These are phyloP conservation scores for Xylaria cubensis DNA, from an alignment of 495 filamentous ascomycete species.

Conservation along the genomic window DNA sequence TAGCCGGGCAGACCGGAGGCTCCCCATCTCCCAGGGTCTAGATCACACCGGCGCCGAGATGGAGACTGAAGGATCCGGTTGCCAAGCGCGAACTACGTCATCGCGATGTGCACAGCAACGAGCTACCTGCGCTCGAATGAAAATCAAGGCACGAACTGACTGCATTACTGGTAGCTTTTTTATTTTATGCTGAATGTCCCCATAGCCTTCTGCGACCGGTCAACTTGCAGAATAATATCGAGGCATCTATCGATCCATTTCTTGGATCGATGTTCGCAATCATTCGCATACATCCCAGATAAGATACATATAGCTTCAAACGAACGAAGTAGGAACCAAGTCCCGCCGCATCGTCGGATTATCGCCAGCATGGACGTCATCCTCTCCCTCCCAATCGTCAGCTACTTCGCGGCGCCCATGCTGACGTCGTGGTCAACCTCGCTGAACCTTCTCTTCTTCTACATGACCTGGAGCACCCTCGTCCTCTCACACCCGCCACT, in stretches of 20 bases:
- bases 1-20: neutral
- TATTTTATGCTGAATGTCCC: neutral
- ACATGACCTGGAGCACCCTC: slow-evolving; percentile 86
- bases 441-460: slow-evolving; percentile 88
- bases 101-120: neutral
- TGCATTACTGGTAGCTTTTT: neutral
- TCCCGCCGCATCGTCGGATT: neutral
- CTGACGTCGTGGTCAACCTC: slow-evolving; percentile 74
- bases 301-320: neutral
- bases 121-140: neutral
- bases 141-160: slow-evolving; percentile 14
- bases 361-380: slow-evolving; percentile 63
- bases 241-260: neutral
- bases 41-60: slow-evolving; percentile 1
- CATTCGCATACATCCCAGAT: neutral
- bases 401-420: slow-evolving; percentile 63
- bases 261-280: neutral
- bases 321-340: neutral
- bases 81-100: slow-evolving; percentile 15
- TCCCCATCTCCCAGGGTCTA: slow-evolving; percentile 2
- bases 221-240: neutral
- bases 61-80: neutral
- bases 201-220: neutral
- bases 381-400: slow-evolving; percentile 74
- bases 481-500: slow-evolving; percentile 77